phyloP scores from a whole-genome alignment of 2,329 filamentous ascomycete genomes.

The Colletotrichum eremochloae region DNA sequence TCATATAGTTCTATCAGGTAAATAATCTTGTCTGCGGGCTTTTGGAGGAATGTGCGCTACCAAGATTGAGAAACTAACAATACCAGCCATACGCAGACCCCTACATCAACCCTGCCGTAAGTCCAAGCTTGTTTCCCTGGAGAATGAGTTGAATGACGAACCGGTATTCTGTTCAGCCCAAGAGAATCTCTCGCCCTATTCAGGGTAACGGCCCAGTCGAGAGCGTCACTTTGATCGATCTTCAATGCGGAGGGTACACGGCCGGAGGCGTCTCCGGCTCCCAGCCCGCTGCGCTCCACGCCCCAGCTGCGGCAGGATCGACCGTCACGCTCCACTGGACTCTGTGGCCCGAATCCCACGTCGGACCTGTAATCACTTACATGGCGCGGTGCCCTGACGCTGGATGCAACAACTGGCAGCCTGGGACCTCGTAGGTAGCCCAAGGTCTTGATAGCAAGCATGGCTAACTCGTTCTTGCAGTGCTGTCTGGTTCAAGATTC shows the following conservation, averaged over 20 bases:
- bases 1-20: constrained; percentile 51
- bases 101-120: constrained; percentile 31
- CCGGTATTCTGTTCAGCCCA: constrained; percentile 17
- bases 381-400: constrained; percentile 69
- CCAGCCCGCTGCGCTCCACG: constrained; percentile 66
- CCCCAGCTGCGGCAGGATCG: constrained; percentile 65
- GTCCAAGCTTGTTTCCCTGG: neutral
- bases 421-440: constrained; percentile 52
- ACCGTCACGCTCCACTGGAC: constrained; percentile 69
- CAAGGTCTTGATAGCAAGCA: constrained; percentile 41
- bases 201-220: constrained; percentile 70
- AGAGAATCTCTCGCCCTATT: constrained; percentile 65
- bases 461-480: constrained; percentile 43
- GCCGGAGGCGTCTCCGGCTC: constrained; percentile 63
- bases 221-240: constrained; percentile 64
- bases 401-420: constrained; percentile 64
- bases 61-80: neutral
- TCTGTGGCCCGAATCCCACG: constrained; percentile 62
- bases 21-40: neutral
- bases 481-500: constrained; percentile 70
- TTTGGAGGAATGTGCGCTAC: neutral
- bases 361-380: constrained; percentile 70
- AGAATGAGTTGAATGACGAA: neutral
- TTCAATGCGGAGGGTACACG: constrained; percentile 69
- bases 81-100: constrained; percentile 45